Evolutionary conservation across 441 rosid species (phyloP).

Genomic region (Mallotus repandus): DNA sequence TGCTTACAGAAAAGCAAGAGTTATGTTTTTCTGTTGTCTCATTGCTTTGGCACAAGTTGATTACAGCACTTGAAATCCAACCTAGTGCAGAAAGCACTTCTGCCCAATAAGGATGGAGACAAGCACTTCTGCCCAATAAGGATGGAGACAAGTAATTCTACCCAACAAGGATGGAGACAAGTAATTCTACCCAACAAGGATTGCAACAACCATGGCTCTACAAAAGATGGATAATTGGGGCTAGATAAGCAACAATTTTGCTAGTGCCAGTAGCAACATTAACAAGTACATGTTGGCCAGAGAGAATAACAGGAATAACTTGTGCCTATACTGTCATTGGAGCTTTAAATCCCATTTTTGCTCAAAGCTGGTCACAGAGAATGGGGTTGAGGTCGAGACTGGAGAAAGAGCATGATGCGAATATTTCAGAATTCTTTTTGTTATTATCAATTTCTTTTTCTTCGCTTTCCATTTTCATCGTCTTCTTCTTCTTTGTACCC

Average conservation of each 20-base stretch:
- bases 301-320: constrained; percentile 84
- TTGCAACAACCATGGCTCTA: too few relatives aligned
- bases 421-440: constrained; percentile 34
- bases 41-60: constrained; percentile 89
- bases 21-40: constrained; percentile 97
- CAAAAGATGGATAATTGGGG: constrained; percentile 83
- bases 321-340: constrained; percentile 87
- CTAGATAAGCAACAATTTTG: constrained; percentile 86
- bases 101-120: too few relatives aligned
- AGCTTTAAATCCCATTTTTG: constrained; percentile 77
- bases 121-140: too few relatives aligned
- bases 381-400: constrained; percentile 72
- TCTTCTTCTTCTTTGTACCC: not conserved
- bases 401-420: constrained; percentile 79
- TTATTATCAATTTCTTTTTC: constrained; percentile 13
- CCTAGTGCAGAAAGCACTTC: constrained; percentile 95
- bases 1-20: constrained; percentile 91
- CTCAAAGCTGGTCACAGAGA: constrained; percentile 72
- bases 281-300: constrained; percentile 89
- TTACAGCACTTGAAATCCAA: constrained; percentile 90
- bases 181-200: too few relatives aligned
- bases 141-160: too few relatives aligned
- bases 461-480: not conserved
- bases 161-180: too few relatives aligned
- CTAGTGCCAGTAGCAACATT: constrained; percentile 95